These are phyloP conservation scores for Penicillium paxilli DNA, from an alignment of 495 filamentous ascomycete species.

Conservation along the genomic window DNA sequence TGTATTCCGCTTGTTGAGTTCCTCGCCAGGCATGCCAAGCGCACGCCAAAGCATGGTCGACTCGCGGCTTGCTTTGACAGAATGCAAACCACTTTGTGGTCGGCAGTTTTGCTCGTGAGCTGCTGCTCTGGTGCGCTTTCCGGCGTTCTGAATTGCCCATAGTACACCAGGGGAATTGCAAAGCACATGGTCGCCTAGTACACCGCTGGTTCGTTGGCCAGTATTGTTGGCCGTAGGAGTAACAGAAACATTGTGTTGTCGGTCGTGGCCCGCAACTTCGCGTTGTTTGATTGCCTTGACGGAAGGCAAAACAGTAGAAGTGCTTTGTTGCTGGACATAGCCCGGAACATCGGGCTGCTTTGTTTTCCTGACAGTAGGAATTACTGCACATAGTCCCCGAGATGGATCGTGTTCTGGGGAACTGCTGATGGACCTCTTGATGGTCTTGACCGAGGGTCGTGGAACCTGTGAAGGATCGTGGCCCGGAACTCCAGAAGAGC, in stretches of 20 bases:
- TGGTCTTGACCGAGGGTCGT: constrained; percentile 6
- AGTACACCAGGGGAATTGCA: not conserved
- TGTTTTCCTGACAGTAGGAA: not conserved
- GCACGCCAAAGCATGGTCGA: constrained; percentile 6
- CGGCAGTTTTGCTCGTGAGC: not conserved
- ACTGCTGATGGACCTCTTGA: constrained; percentile 5
- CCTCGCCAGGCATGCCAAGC: not conserved
- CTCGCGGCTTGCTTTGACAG: not conserved
- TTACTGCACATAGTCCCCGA: not conserved
- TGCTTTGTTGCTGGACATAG: not conserved
- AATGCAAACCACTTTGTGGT: not conserved
- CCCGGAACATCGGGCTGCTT: not conserved
- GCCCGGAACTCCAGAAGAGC: constrained; percentile 11
- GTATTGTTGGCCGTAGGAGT: not conserved
- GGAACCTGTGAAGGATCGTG: constrained; percentile 6
- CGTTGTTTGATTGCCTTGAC: not conserved
- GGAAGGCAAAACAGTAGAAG: not conserved
- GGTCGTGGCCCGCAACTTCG: not conserved
- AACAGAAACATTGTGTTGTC: not conserved
- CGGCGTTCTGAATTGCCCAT: not conserved
- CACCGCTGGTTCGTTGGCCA: constrained; percentile 1
- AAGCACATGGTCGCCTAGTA: not conserved
- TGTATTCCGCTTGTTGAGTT: not conserved
- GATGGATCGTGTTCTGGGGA: constrained; percentile 9
- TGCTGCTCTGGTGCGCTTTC: not conserved